Percentiles rank a stretch among this genome's conserved stretches.
phyloP scores from a whole-genome alignment of 2,329 filamentous ascomycete species.

The Bipolaris cookei region DNA sequence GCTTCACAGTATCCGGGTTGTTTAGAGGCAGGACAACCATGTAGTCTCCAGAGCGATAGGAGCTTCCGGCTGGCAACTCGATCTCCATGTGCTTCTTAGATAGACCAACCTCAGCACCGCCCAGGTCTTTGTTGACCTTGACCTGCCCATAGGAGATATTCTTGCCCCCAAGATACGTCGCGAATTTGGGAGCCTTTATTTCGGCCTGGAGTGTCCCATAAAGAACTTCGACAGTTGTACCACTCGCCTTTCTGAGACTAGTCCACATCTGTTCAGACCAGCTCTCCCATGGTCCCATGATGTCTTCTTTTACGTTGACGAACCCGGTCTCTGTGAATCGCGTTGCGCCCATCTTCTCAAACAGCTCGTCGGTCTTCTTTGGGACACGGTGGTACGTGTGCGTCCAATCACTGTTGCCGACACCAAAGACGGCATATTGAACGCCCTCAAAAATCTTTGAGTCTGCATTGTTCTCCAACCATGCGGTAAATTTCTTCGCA shows the following conservation, averaged over 20 bases:
- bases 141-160: slow-evolving; percentile 22
- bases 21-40: slow-evolving; percentile 74
- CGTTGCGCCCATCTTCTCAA: slow-evolving; percentile 60
- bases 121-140: slow-evolving; percentile 31
- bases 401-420: slow-evolving; percentile 64
- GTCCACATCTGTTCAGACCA: slow-evolving; percentile 14
- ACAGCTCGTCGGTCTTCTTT: slow-evolving; percentile 63
- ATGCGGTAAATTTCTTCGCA: slow-evolving; percentile 70
- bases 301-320: slow-evolving; percentile 14
- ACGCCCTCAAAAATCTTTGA: slow-evolving; percentile 59
- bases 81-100: slow-evolving; percentile 25
- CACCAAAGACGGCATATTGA: slow-evolving; percentile 73
- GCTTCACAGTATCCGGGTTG: slow-evolving; percentile 22
- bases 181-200: slow-evolving; percentile 10
- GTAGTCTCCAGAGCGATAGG: slow-evolving; percentile 75
- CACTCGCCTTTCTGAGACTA: slow-evolving; percentile 8
- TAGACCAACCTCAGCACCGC: slow-evolving; percentile 10
- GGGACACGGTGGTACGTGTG: slow-evolving; percentile 72
- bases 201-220: slow-evolving; percentile 4
- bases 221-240: slow-evolving; percentile 9
- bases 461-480: slow-evolving; percentile 64
- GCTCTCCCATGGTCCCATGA: slow-evolving; percentile 12
- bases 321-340: slow-evolving; percentile 16
- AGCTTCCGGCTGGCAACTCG: slow-evolving; percentile 49
- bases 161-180: slow-evolving; percentile 13